Evolutionary conservation across 306 rosid species (phyloP).

Genomic region (Dalbergia cultrata): DNA sequence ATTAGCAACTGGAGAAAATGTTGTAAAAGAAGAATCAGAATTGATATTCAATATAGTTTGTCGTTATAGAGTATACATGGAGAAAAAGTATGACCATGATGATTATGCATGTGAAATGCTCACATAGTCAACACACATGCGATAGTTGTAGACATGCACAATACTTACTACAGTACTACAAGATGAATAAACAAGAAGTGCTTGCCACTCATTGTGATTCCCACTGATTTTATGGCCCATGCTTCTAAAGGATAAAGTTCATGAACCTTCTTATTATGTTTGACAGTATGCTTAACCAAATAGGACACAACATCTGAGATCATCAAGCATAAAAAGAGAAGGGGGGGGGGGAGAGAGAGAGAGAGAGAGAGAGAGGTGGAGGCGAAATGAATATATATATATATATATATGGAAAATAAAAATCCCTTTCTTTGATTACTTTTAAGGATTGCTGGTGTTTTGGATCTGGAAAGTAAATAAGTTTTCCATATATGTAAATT

Average conservation of each 20-base stretch:
- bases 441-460: neutral
- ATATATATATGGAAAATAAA: neutral
- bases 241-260: neutral
- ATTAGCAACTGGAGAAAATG: neutral
- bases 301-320: too few species aligned
- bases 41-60: neutral
- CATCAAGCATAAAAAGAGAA: neutral
- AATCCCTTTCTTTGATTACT: neutral
- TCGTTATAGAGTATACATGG: neutral
- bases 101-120: neutral
- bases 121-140: too few species aligned
- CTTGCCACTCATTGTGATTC: neutral
- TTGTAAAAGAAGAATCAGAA: too few species aligned
- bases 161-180: neutral
- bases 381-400: neutral
- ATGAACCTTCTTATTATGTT: neutral
- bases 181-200: neutral
- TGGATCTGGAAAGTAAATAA: constrained; percentile 28
- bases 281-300: neutral
- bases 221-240: neutral
- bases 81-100: neutral
- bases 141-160: neutral
- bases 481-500: neutral
- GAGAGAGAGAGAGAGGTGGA: neutral
- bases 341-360: too few species aligned